phyloP scores from a whole-genome alignment of 352 stramenopile genomes.

The Phytophthora niederhauseri region DNA sequence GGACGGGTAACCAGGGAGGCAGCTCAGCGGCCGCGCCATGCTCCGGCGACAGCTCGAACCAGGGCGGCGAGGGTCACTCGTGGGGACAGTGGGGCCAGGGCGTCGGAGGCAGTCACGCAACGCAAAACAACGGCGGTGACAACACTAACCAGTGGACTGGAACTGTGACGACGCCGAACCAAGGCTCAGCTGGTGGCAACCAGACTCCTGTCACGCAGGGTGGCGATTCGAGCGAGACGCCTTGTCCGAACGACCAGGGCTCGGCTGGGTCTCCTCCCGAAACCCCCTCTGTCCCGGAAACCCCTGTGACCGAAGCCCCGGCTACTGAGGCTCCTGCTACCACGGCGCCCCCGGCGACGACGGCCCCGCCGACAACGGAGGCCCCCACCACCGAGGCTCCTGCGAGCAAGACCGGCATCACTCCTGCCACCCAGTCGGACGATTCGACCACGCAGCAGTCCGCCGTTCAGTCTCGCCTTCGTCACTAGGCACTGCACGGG shows the following conservation, averaged over 20 bases:
- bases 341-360: constrained; percentile 2
- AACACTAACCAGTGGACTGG: constrained; percentile 23
- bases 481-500: not conserved
- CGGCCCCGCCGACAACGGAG: constrained; percentile 4
- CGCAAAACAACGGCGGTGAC: not conserved
- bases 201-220: constrained; percentile 2
- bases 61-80: not conserved
- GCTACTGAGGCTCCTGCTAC: constrained; percentile 4
- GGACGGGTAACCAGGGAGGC: constrained; percentile 5
- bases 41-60: not conserved
- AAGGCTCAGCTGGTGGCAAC: constrained; percentile 4
- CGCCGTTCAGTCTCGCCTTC: constrained; percentile 21
- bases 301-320: not conserved
- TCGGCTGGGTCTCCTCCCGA: constrained; percentile 13
- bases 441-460: constrained; percentile 18
- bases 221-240: constrained; percentile 15
- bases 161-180: constrained; percentile 18
- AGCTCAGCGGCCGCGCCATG: not conserved
- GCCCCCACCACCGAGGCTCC: constrained; percentile 1
- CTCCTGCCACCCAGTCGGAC: constrained; percentile 18
- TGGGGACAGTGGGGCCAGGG: not conserved
- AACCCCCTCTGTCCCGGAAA: not conserved
- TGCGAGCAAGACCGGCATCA: constrained; percentile 20
- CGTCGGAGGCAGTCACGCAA: not conserved
- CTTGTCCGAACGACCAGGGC: constrained; percentile 2